These are phyloP conservation scores for Alectoria sarmentosa DNA, from an alignment of 495 filamentous ascomycete genomes.

Conservation along the genomic window DNA sequence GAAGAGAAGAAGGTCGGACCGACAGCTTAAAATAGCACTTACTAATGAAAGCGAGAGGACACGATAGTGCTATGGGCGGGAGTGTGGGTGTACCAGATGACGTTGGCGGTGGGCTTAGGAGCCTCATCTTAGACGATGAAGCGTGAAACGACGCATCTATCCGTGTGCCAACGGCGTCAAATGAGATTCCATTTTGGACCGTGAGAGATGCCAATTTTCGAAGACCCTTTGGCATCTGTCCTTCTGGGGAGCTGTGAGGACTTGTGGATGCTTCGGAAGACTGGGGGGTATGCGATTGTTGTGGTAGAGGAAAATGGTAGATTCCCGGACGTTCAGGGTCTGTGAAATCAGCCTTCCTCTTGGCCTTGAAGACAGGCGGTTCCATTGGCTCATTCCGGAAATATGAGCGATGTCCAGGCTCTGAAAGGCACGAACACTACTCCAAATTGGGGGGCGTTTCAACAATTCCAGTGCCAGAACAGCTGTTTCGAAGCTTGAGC, in stretches of 20 bases:
- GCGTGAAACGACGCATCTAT: not conserved
- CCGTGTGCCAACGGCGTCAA: conserved; percentile 2
- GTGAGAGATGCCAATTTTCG: not conserved
- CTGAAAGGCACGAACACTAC: not conserved
- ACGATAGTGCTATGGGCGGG: conserved; percentile 5
- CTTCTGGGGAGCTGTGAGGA: conserved; percentile 10
- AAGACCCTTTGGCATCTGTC: not conserved
- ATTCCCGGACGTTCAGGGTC: not conserved
- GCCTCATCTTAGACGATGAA: not conserved
- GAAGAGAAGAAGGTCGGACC: no score
- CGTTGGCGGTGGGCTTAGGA: not conserved
- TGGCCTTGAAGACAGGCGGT: conserved; percentile 4
- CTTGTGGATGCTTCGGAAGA: conserved; percentile 9
- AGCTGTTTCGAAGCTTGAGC: not conserved
- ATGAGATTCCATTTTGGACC: not conserved
- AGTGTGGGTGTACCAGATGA: conserved; percentile 10
- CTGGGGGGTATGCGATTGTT: not conserved
- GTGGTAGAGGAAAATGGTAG: conserved; percentile 6
- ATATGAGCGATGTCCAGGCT: conserved; percentile 1
- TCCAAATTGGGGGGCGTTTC: no score
- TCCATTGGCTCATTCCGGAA: conserved; percentile 27
- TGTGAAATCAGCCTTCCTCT: conserved; percentile 5
- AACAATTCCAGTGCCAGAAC: no score
- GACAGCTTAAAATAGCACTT: no score
- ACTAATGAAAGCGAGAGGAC: no score